Evolutionary conservation across 2,329 filamentous ascomycete genomes (phyloP), one percentile per base, ranked within the genome.

Genomic region (Colletotrichum tofieldiae): DNA sequence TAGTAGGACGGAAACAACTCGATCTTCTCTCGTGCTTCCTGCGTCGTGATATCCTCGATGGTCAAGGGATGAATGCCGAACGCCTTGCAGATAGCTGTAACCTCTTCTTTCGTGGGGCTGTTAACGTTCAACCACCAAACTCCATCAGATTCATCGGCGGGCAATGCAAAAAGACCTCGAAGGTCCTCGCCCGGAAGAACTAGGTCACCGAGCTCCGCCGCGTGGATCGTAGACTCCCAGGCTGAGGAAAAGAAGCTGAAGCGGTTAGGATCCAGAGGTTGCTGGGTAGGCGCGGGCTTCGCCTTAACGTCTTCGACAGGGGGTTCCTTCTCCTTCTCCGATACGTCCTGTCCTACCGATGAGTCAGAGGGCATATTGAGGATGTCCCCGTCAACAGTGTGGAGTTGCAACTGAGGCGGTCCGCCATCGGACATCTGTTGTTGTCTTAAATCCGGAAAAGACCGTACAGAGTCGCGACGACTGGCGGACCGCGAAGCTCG

Each of bases 51-150:
- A 86, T 99, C 96, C 82, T 99, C 96, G 49, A 96, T 94, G 0
- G 96, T 99, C 81, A 99, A 86, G 43, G 96, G 96, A 82, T 99
- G 96, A 66, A 99, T 93, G 18, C 94, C 94, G 82, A 99, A 99
- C 5, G 96, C 95, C 79, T 95, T 95, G 86, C 94, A 97, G 74
- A 99, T 92, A 39, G 92, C 92, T 54, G 92, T 91, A 26, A 98
- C 91, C 81, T 98, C 96, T 71, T 96, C 95, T 78, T 95, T 93
- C 1, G 93, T 95, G 1, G 96, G 94, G 76, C 94, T 94, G 80
- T 96, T 93, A 80, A 98, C 93, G 78, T 99, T 97, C 62, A 99
- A 88, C 96, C 96, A 99, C 95, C 96, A 99, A n/a, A 98, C 95
- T 77, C 96, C 96, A 77, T 95, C 88, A 2, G 84, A 82, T 73